Base-by-base conservation (phyloP, 1,284 basidiomycete genomes). In the Cutaneotrichosporon cavernicola region DNA sequence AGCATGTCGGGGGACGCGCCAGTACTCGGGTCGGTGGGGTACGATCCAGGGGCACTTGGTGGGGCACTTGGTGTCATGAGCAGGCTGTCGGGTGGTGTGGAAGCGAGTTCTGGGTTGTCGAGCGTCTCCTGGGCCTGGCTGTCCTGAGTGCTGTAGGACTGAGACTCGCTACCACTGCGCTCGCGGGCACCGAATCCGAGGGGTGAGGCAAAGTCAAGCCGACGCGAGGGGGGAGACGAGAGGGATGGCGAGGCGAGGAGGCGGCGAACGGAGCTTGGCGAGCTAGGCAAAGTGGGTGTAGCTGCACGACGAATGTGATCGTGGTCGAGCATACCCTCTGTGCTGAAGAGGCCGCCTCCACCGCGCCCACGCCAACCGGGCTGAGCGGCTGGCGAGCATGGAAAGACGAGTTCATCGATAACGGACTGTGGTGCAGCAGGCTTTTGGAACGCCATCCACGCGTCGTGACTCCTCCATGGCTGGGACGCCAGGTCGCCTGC, bases 401-500 rank as follows among this genome's bases (percentile, higher is more conserved):
- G 65, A 32, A 64, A 58, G 0, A 61, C 55, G n/a, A 67, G 60
- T 18, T 61, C 62, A 30, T 51, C 46, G 6, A 64, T 52, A 7
- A 67, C 46, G 5, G 56, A 14, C 18, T 59, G 60, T 11, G 49
- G 16, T 10, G 21, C 26, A 7, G 49, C 31, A 2, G 60, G 60
- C 22, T 40, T 43, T 50, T 77, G 71, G 2, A 75, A 65, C 0
- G 73, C 74, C 6, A 63, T 56, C 75, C 75, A 77, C 2, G 70
- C 69, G 26, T 74, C 74, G 16, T 70, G 66, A 13, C 67, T 70
- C 40, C 75, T 60, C 75, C 74, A 77, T 18, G 75, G 75, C 65
- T 77, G 74, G n/a, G 69, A 58, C 7, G 58, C 47, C 40, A 49
- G 32, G 43, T 31, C 47, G 57, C 56, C 55, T 5, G 56, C 43